Percentiles rank a stretch among this genome's conserved stretches.
These are phyloP conservation scores for Aspergillus oerlinghausenensis DNA, from an alignment of 2,329 filamentous ascomycete genomes.

Conservation along the genomic window DNA sequence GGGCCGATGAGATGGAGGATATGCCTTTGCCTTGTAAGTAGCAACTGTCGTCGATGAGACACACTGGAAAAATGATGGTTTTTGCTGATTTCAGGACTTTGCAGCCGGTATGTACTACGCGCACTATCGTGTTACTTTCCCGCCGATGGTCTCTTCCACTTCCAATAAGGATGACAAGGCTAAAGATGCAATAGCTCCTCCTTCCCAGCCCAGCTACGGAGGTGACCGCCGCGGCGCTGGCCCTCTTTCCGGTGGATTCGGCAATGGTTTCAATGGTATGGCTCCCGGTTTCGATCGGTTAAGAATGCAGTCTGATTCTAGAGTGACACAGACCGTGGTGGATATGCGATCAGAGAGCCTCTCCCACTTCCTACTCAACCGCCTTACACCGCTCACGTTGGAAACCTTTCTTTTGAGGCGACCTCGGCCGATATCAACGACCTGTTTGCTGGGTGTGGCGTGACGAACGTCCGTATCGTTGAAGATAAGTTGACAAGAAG, in stretches of 20 bases:
- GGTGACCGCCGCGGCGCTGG: constrained; percentile 48
- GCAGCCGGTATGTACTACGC: constrained; percentile 29
- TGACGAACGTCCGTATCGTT: constrained; percentile 90
- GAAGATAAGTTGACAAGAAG: constrained; percentile 91
- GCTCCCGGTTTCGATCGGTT: neutral
- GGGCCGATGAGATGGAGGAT: constrained; percentile 99
- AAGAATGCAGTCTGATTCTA: constrained; percentile 10
- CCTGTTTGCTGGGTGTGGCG: constrained; percentile 79
- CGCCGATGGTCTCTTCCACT: neutral
- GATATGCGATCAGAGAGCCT: constrained; percentile 54
- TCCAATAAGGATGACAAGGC: constrained; percentile 5
- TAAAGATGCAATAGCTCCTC: constrained; percentile 31
- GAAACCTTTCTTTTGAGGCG: constrained; percentile 94
- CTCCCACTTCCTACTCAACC: constrained; percentile 86
- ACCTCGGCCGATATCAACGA: constrained; percentile 76
- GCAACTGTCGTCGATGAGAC: neutral
- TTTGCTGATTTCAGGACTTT: constrained; percentile 12
- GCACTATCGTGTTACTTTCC: constrained; percentile 1
- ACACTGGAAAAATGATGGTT: constrained; percentile 7
- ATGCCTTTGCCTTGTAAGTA: constrained; percentile 66
- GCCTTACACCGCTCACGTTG: constrained; percentile 91
- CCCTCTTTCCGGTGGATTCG: constrained; percentile 32
- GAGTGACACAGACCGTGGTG: constrained; percentile 32
- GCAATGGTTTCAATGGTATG: constrained; percentile 34
- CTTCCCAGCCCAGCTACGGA: constrained; percentile 45